phyloP scores from a whole-genome alignment of 2,329 filamentous ascomycete species.

The Ophiostoma montium region DNA sequence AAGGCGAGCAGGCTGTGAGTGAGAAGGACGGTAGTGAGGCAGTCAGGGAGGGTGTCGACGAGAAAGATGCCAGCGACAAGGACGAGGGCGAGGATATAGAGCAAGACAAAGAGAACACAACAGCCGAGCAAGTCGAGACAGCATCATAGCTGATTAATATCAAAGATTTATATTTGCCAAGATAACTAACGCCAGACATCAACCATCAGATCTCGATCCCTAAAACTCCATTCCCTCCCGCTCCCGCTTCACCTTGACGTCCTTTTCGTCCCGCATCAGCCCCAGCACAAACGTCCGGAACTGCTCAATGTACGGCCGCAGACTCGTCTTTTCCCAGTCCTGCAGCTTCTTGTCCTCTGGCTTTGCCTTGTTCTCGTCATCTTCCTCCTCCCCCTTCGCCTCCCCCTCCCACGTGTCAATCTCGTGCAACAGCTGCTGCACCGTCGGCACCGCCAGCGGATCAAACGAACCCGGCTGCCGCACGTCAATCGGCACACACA shows the following conservation, averaged over 20 bases:
- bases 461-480: conserved; percentile 66
- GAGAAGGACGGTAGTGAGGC: neutral
- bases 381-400: conserved; percentile 19
- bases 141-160: too few relatives aligned
- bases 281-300: conserved; percentile 70
- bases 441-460: conserved; percentile 76
- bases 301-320: conserved; percentile 84
- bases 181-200: neutral
- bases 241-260: conserved; percentile 39
- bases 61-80: conserved; percentile 7
- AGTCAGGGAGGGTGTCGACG: neutral
- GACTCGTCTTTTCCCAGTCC: conserved; percentile 94
- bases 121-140: too few relatives aligned
- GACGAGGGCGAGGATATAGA: neutral
- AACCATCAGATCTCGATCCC: too few relatives aligned
- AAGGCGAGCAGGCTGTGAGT: neutral
- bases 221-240: conserved; percentile 42
- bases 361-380: conserved; percentile 17
- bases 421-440: conserved; percentile 65
- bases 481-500: conserved; percentile 89
- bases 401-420: conserved; percentile 61
- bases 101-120: too few relatives aligned
- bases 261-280: conserved; percentile 63
- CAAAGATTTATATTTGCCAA: too few relatives aligned
- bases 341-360: conserved; percentile 32